Evolutionary conservation across 2,329 filamentous ascomycete genomes (phyloP).

Genomic region (Venturiaceae sp.): DNA sequence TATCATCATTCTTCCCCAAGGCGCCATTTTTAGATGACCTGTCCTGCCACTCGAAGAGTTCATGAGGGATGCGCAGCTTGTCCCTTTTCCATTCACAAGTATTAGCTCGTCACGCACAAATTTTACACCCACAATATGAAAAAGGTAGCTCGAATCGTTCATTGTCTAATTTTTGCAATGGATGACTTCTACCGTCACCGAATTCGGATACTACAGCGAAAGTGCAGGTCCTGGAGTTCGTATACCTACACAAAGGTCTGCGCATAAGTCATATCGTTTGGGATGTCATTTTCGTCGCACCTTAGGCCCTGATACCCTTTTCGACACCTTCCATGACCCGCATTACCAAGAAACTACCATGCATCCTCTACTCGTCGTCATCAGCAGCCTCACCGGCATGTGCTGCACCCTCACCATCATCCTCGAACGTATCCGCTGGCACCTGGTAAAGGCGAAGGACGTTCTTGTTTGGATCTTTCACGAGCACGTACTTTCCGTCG

Average conservation of each 20-base stretch:
- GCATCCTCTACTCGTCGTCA: slow-evolving; percentile 29
- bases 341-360: background rate
- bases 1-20: no score
- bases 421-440: slow-evolving; percentile 78
- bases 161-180: no score
- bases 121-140: no score
- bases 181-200: no score
- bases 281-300: background rate
- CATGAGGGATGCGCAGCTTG: no score
- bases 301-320: background rate
- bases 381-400: slow-evolving; percentile 43
- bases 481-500: slow-evolving; percentile 70
- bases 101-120: no score
- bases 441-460: slow-evolving; percentile 91
- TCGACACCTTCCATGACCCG: background rate
- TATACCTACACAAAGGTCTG: background rate
- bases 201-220: no score
- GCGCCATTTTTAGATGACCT: no score
- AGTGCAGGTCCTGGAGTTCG: no score
- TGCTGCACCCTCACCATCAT: slow-evolving; percentile 66
- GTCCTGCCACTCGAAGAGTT: no score
- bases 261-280: background rate
- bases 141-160: no score
- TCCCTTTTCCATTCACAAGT: no score
- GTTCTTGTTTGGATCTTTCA: slow-evolving; percentile 93